Base-by-base conservation (phyloP, 2,329 filamentous ascomycete species). In the Cytospora mali region DNA sequence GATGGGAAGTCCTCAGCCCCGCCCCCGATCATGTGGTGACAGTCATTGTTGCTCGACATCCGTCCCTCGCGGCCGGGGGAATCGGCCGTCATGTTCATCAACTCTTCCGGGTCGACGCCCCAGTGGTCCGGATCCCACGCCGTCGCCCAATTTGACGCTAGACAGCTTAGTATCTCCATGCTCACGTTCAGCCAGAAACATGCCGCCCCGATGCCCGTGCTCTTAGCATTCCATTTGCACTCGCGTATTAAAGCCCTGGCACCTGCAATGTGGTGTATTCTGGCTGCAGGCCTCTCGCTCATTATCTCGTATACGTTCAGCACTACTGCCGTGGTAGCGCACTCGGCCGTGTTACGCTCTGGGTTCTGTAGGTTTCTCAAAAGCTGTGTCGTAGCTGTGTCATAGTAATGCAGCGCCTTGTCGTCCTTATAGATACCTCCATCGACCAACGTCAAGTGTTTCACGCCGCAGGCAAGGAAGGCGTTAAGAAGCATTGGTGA, bases 121-220 rank as follows among this genome's bases (percentile, higher is more conserved):
- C 94, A 97, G 13, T 91, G 86, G 69, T 97, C 92, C 0, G 93
- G 93, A 59, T 96, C 88, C 92, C 93, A 97, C 0, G 91, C 88
- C 14, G 92, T 86, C 67, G 88, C 85, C 90, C 91, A 96, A 72
- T 94, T 93, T 75, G 92, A 92, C 67, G 92, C 89, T 18, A 97
- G 80, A 73, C 93, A 97, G 66, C 87, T 92, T 29, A 97, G 80
- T n/a, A 97, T 81, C 73, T 98, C 94, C 83, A 97, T 90, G 18
- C 89, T 90, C 18, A 96, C 88, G 69, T 96, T 97, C 42, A 97
- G 80, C 93, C 94, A 97, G 76, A 97, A 97, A 74, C 93, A 97
- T 1, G 93, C 92, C 0, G 88, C 86, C 0, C 92, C 93, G 23
- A 97, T 86, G 0, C 93, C 93, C 1, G 82, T 84, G 39, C 90